Conservation (phyloP, 2,329 filamentous ascomycete genomes). For the Fusarium acutatum region DNA sequence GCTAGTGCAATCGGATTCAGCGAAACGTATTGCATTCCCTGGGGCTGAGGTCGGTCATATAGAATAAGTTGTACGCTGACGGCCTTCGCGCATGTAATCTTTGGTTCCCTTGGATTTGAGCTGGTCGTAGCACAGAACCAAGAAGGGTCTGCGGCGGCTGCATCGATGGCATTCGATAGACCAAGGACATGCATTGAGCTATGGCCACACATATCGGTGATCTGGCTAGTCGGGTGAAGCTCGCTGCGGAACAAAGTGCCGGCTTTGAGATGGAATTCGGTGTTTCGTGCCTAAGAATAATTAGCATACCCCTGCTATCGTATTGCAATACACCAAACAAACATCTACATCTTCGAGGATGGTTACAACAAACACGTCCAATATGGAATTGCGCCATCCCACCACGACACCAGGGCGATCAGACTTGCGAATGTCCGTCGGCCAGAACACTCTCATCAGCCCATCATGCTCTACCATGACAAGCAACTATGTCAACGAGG, state of each 20-base stretch:
- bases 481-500: conserved; percentile 43
- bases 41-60: conserved; percentile 86
- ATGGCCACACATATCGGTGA: conserved; percentile 86
- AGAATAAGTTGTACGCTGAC: conserved; percentile 86
- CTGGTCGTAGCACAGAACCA: conserved; percentile 71
- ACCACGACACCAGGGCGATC: conserved; percentile 85
- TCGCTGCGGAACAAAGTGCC: conserved; percentile 86
- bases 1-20: conserved; percentile 88
- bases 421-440: conserved; percentile 80
- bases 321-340: conserved; percentile 42
- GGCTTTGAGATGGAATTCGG: conserved; percentile 86
- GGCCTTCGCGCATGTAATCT: conserved; percentile 75
- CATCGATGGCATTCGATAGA: conserved; percentile 72
- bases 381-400: conserved; percentile 92
- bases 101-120: conserved; percentile 66
- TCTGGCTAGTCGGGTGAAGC: conserved; percentile 79
- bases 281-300: conserved; percentile 70
- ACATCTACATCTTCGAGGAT: conserved; percentile 93
- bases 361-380: conserved; percentile 90
- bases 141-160: conserved; percentile 66
- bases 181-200: conserved; percentile 87
- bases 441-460: conserved; percentile 99
- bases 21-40: conserved; percentile 95
- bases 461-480: conserved; percentile 81
- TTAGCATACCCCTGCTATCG: conserved; percentile 34